These are phyloP conservation scores for Kazachstania africana DNA, from an alignment of 805 yeast genomes.

Conservation along the genomic window DNA sequence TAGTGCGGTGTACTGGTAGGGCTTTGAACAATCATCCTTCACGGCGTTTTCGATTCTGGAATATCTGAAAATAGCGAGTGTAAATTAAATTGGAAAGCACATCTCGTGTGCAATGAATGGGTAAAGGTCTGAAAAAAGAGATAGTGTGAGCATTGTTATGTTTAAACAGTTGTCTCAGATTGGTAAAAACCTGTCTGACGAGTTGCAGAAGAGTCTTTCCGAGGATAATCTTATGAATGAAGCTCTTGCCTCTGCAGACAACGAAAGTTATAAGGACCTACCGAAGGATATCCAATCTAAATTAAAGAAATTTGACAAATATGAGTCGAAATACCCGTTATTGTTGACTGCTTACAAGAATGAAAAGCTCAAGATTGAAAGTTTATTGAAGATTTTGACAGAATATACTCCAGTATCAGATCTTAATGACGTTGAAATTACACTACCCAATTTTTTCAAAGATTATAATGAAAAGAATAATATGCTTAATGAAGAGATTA, in stretches of 20 bases:
- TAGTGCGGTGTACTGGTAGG: no score
- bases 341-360: constrained; percentile 73
- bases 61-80: no score
- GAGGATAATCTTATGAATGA: constrained; percentile 16
- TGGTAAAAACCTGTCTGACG: constrained; percentile 53
- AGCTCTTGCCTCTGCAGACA: background rate
- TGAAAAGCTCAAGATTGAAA: constrained; percentile 56
- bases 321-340: constrained; percentile 83
- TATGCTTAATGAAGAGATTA: constrained; percentile 55
- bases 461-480: constrained; percentile 49
- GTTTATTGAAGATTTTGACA: constrained; percentile 57
- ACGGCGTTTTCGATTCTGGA: no score
- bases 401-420: constrained; percentile 76
- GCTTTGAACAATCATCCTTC: no score
- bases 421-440: constrained; percentile 59
- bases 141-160: no score
- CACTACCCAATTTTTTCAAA: constrained; percentile 56
- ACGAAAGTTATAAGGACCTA: constrained; percentile 27
- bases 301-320: constrained; percentile 66
- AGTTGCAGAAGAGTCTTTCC: constrained; percentile 35
- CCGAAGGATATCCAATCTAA: constrained; percentile 50
- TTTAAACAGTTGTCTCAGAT: constrained; percentile 48
- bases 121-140: no score
- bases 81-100: no score
- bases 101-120: no score